A percentile compares a stretch with the other conserved stretches of the same genome.
Conservation (phyloP, 1,284 basidiomycete genomes). For the Entoloma clypeatum region DNA sequence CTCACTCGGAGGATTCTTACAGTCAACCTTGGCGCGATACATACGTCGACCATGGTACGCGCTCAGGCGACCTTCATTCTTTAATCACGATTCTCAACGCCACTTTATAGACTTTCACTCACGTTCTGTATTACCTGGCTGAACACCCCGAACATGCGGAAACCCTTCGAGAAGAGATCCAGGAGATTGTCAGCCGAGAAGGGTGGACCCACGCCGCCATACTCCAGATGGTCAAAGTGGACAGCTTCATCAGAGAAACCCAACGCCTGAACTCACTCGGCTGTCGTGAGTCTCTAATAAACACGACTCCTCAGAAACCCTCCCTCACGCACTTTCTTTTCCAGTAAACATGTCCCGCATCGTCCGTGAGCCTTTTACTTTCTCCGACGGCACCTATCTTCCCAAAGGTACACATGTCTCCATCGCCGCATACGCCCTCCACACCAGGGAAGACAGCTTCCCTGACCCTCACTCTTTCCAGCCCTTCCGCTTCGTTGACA, state of each 20-base stretch:
- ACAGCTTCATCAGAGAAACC: constrained; percentile 36
- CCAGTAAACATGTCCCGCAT: constrained; percentile 25
- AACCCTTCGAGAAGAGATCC: constrained; percentile 42
- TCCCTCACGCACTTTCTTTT: not conserved
- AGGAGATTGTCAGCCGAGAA: constrained; percentile 24
- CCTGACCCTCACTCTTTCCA: too few relatives aligned
- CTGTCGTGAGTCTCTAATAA: constrained; percentile 14
- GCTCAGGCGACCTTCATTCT: too few relatives aligned
- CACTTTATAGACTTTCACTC: constrained; percentile 10
- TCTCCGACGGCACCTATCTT: constrained; percentile 28
- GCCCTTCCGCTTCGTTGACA: too few relatives aligned
- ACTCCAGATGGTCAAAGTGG: constrained; percentile 35
- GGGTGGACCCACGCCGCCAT: constrained; percentile 42
- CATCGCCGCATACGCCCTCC: too few relatives aligned
- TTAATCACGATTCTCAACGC: not conserved
- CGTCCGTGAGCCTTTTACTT: constrained; percentile 23
- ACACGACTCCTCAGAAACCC: not conserved
- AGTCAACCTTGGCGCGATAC: constrained; percentile 22
- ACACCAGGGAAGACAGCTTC: too few relatives aligned
- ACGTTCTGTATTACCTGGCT: constrained; percentile 37
- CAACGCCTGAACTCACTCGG: constrained; percentile 16
- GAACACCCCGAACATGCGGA: constrained; percentile 34
- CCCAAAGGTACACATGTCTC: too few relatives aligned
- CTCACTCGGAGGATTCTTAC: constrained; percentile 20
- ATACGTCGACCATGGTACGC: constrained; percentile 22